Percentiles rank a stretch among this genome's conserved stretches.
These are phyloP conservation scores for Dothideomycetes sp. DNA, from an alignment of 2,329 filamentous ascomycete species.

Conservation along the genomic window DNA sequence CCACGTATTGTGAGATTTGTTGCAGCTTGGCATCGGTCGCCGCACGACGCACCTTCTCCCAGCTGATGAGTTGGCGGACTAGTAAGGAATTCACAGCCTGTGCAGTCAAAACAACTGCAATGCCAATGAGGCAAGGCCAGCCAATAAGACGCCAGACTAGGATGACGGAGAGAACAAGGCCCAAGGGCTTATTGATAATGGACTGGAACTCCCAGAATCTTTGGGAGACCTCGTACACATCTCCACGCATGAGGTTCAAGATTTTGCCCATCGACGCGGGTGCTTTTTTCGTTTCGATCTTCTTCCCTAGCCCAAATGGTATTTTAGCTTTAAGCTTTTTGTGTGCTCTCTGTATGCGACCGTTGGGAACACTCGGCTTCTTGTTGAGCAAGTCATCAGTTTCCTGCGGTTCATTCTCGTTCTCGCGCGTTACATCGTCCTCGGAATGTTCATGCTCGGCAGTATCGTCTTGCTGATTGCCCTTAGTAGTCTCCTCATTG, in stretches of 20 bases:
- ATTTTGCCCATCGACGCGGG: conserved; percentile 83
- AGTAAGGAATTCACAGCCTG: conserved; percentile 60
- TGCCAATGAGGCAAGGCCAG: conserved; percentile 64
- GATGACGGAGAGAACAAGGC: conserved; percentile 60
- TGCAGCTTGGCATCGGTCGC: conserved; percentile 72
- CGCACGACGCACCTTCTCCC: conserved; percentile 59
- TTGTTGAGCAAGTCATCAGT: conserved; percentile 6
- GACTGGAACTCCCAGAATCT: conserved; percentile 74
- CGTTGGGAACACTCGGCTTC: conserved; percentile 8
- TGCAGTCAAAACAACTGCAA: conserved; percentile 54
- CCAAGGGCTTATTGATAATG: conserved; percentile 66
- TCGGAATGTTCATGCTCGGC: conserved; percentile 16
- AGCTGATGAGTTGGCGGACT: conserved; percentile 53
- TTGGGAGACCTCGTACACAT: conserved; percentile 58
- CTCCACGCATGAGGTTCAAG: conserved; percentile 70
- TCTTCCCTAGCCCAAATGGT: neutral
- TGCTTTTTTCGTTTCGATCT: conserved; percentile 27
- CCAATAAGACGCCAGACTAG: conserved; percentile 72
- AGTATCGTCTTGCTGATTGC: conserved; percentile 5
- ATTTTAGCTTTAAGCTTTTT: neutral
- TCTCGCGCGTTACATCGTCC: conserved; percentile 10
- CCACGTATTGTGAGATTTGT: conserved; percentile 74
- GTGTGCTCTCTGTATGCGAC: neutral
- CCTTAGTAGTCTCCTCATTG: neutral
- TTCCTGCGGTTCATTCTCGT: conserved; percentile 12